Base-by-base conservation (phyloP, 495 filamentous ascomycete species). In the Trichoderma asperelloides region DNA sequence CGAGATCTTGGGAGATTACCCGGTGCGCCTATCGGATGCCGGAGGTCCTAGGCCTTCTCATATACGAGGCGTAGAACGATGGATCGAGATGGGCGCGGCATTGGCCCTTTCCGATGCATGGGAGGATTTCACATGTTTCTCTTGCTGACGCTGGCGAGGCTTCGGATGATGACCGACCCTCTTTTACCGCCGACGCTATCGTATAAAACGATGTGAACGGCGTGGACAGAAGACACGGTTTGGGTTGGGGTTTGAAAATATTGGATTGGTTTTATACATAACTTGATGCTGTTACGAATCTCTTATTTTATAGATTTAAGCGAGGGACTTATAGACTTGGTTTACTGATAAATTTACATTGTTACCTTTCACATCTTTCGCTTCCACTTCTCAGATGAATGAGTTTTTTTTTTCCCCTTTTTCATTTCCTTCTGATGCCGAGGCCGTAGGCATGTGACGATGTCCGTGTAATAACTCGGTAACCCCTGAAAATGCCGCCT, bases 281-380 rank as follows among this genome's bases (percentile, higher is more conserved):
- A n/a, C 49, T 55, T 55, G 55, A 60, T 60, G 55, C 55, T 60
- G 55, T 60, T 28, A 60, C 55, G 55, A 60, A 60, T 60, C 30
- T 30, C 55, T 30, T 60, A 28, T 33, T 57, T 3, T 60, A 60
- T 60, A 60, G 55, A 60, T 60, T 25, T 25, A 23, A 60, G 55
- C 55, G 25, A 12, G 23, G 33, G 27, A 60, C 12, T 30, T 60
- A 60, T 60, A 60, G 55, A 60, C 55, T 60, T 51, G 16, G n/a
- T n/a, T n/a, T n/a, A n/a, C n/a, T n/a, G n/a, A n/a, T n/a, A n/a
- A n/a, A n/a, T n/a, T n/a, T n/a, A n/a, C n/a, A n/a, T n/a, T n/a
- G n/a, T n/a, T n/a, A n/a, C n/a, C 21, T 18, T 23, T 51, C 21
- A 21, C 21, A 21, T 51, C 18, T 51, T 51, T 60, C 30, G 49